Conservation (phyloP, 148 eudicot species). For the Suaeda aralocaspica region DNA sequence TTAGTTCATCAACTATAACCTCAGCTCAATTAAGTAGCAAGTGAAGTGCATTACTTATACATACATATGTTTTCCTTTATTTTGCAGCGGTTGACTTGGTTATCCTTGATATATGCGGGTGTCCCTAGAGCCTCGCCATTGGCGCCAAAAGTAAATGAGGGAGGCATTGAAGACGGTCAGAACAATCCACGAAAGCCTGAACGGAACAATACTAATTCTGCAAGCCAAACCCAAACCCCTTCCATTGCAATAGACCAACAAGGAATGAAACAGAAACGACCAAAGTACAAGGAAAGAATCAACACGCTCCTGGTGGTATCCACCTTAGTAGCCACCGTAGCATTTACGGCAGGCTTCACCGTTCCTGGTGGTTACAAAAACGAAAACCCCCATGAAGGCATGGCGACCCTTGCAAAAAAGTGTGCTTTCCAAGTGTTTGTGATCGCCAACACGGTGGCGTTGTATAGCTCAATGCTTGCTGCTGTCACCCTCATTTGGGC, state of each 20-base stretch:
- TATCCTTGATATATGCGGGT: conserved; percentile 25
- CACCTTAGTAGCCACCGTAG: conserved; percentile 28
- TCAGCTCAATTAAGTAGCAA: too few species aligned
- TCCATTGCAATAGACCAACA: background rate
- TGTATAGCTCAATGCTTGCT: conserved; percentile 17
- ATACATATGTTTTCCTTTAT: too few species aligned
- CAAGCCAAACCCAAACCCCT: background rate
- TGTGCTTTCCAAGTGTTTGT: conserved; percentile 23
- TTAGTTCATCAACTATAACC: too few species aligned
- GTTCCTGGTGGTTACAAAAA: conserved; percentile 27
- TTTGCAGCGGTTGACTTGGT: conserved; percentile 32
- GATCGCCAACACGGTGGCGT: conserved; percentile 17
- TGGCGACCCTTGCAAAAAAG: conserved; percentile 24
- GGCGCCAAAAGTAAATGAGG: too few species aligned
- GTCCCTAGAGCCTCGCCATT: conserved; percentile 19
- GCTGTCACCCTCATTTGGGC: conserved; percentile 31
- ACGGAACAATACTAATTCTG: background rate
- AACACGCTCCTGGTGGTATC: conserved; percentile 30
- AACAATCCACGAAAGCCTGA: background rate
- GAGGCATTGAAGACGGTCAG: too few species aligned
- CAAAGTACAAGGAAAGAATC: conserved; percentile 30
- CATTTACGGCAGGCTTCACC: conserved; percentile 29
- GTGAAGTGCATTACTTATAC: too few species aligned
- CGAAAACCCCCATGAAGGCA: conserved; percentile 7
- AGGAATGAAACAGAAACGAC: background rate